phyloP scores from a whole-genome alignment of 1,284 basidiomycete species.

The Agroathelia rolfsii region DNA sequence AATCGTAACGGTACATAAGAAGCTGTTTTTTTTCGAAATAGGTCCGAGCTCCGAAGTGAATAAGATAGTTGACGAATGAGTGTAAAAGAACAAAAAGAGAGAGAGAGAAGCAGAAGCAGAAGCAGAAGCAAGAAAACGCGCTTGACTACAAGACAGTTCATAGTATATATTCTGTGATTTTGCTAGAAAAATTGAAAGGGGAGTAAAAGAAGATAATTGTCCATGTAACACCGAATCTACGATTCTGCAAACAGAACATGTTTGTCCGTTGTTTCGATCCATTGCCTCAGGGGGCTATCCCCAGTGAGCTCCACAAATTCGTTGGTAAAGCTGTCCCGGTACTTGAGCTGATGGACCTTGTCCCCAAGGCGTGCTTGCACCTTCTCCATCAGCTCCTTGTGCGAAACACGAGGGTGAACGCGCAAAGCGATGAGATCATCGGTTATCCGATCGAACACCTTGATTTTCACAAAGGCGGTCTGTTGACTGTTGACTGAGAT shows the following conservation, averaged over 20 bases:
- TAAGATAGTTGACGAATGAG: too few relatives aligned
- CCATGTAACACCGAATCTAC: too few relatives aligned
- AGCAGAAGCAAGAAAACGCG: too few relatives aligned
- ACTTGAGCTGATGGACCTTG: slow-evolving; percentile 63
- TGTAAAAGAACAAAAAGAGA: too few relatives aligned
- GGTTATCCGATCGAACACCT: slow-evolving; percentile 87
- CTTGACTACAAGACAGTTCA: too few relatives aligned
- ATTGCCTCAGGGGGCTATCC: slow-evolving; percentile 66
- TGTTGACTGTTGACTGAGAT: slow-evolving; percentile 68
- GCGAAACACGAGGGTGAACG: slow-evolving; percentile 90
- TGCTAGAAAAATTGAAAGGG: too few relatives aligned
- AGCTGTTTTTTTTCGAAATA: too few relatives aligned
- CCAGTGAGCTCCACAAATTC: slow-evolving; percentile 56
- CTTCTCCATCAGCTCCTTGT: slow-evolving; percentile 82
- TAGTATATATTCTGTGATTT: too few relatives aligned
- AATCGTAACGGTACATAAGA: too few relatives aligned
- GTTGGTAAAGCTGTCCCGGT: slow-evolving; percentile 61
- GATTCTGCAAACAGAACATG: slow-evolving; percentile 85
- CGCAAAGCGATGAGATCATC: slow-evolving; percentile 95
- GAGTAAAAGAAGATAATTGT: too few relatives aligned
- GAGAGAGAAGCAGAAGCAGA: too few relatives aligned
- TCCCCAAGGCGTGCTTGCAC: slow-evolving; percentile 79
- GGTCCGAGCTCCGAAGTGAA: too few relatives aligned
- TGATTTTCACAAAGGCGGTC: slow-evolving; percentile 92
- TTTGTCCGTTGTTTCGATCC: slow-evolving; percentile 82